These are phyloP conservation scores for Ophiostoma fasciatum DNA, from an alignment of 2,329 filamentous ascomycete species.

Conservation along the genomic window DNA sequence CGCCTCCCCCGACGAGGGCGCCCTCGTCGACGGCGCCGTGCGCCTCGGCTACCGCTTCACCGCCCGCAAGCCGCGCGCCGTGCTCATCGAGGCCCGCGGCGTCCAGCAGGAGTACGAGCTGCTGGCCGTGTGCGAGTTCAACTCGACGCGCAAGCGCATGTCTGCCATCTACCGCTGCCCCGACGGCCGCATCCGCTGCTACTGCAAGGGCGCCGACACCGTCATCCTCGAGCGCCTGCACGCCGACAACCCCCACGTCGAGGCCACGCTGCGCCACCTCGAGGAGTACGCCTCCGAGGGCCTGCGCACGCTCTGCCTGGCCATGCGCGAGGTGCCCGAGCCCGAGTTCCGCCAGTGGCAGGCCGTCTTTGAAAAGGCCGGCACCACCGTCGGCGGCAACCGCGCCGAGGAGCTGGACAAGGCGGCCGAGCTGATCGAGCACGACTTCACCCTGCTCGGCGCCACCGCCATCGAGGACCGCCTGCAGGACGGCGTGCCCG, in stretches of 20 bases:
- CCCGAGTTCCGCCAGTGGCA: conserved; percentile 80
- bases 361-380: conserved; percentile 71
- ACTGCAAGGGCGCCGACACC: conserved; percentile 94
- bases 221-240: conserved; percentile 87
- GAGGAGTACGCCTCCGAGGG: conserved; percentile 98
- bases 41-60: conserved; percentile 77
- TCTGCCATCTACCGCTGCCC: conserved; percentile 94
- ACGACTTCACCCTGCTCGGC: conserved; percentile 77
- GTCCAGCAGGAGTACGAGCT: conserved; percentile 72
- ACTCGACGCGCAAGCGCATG: conserved; percentile 95
- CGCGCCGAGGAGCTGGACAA: conserved; percentile 93
- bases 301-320: conserved; percentile 82
- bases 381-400: conserved; percentile 82
- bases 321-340: conserved; percentile 85
- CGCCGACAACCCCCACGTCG: conserved; percentile 71
- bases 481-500: conserved; percentile 90
- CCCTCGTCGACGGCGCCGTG: conserved; percentile 84
- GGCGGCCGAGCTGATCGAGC: conserved; percentile 88
- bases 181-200: conserved; percentile 85
- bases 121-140: conserved; percentile 96
- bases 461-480: conserved; percentile 96
- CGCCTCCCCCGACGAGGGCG: conserved; percentile 91
- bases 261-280: conserved; percentile 83
- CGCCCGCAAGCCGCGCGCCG: conserved; percentile 75
- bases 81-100: conserved; percentile 67